Evolutionary conservation across 192 early-diverging fungal genomes (phyloP).

Genomic region (Allomyces javanicus): DNA sequence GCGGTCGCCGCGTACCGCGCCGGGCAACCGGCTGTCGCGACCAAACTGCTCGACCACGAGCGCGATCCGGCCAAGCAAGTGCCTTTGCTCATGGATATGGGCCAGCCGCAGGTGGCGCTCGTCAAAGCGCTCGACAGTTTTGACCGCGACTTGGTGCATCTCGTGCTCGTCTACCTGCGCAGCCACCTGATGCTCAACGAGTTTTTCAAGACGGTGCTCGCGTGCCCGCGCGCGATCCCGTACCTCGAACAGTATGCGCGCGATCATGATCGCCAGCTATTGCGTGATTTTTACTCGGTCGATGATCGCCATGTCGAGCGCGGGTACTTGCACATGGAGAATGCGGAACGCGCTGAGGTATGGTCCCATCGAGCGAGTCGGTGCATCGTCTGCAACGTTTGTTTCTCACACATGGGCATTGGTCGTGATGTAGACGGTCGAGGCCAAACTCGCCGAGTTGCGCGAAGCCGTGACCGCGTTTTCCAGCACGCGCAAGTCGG

Average conservation of each 20-base stretch:
- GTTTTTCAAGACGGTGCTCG: conserved; percentile 71
- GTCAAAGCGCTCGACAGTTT: conserved; percentile 82
- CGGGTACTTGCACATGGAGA: conserved; percentile 26
- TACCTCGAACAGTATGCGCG: conserved; percentile 70
- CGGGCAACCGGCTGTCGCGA: too few relatives aligned
- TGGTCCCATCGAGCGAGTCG: too few relatives aligned
- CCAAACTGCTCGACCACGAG: conserved; percentile 74
- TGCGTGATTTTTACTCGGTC: conserved; percentile 93
- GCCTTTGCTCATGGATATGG: conserved; percentile 80
- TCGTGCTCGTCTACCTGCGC: conserved; percentile 77
- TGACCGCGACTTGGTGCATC: conserved; percentile 87
- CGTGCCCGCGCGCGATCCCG: conserved; percentile 60
- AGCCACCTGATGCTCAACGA: conserved; percentile 63
- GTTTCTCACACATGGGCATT: too few relatives aligned
- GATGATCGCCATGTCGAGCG: conserved; percentile 60
- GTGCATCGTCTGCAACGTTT: too few relatives aligned
- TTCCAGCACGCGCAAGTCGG: too few relatives aligned
- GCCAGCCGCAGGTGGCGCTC: conserved; percentile 71
- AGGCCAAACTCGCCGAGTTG: too few relatives aligned
- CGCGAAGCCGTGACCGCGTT: too few relatives aligned
- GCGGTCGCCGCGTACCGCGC: too few relatives aligned
- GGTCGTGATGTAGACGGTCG: too few relatives aligned
- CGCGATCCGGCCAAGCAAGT: conserved; percentile 86
- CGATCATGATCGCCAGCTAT: conserved; percentile 47
- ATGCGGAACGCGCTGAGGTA: too few relatives aligned